A percentile compares a stretch with the other conserved stretches of the same genome.
Evolutionary conservation across 2,329 filamentous ascomycete species (phyloP).

Genomic region (Colletotrichum salicis): DNA sequence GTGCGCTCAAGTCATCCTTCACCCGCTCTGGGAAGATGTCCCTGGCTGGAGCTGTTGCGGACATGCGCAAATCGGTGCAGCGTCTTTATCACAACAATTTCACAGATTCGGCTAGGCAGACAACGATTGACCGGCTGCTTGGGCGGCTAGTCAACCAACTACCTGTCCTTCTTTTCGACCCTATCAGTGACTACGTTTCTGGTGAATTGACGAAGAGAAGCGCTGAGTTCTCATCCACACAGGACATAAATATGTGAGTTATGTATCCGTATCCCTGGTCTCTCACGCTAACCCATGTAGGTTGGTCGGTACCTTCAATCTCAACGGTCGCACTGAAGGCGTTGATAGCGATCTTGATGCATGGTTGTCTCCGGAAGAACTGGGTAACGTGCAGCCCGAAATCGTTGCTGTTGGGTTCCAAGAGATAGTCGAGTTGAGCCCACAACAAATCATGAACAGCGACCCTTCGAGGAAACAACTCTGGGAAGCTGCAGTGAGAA

Average conservation of each 20-base stretch:
- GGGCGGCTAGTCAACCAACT: slow-evolving; percentile 85
- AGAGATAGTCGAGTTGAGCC: slow-evolving; percentile 97
- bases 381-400: slow-evolving; percentile 75
- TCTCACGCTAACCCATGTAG: slow-evolving; percentile 44
- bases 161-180: slow-evolving; percentile 89
- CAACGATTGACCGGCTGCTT: slow-evolving; percentile 92
- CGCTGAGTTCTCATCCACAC: slow-evolving; percentile 79
- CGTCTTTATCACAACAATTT: slow-evolving; percentile 98
- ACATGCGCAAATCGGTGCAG: slow-evolving; percentile 93
- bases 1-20: slow-evolving; percentile 94
- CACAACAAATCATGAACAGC: slow-evolving; percentile 99
- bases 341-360: slow-evolving; percentile 81
- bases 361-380: slow-evolving; percentile 80
- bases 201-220: slow-evolving; percentile 76
- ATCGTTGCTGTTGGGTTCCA: slow-evolving; percentile 94
- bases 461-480: slow-evolving; percentile 85
- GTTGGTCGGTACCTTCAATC: slow-evolving; percentile 87
- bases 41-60: slow-evolving; percentile 90
- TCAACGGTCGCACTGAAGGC: slow-evolving; percentile 87
- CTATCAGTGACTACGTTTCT: slow-evolving; percentile 90
- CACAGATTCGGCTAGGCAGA: slow-evolving; percentile 89
- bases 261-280: not conserved
- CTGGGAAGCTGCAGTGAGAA: slow-evolving; percentile 87
- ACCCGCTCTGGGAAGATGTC: slow-evolving; percentile 97
- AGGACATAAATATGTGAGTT: slow-evolving; percentile 78